Base-by-base conservation (phyloP, 768 basidiomycete genomes). In the Rhizopogon roseolus region DNA sequence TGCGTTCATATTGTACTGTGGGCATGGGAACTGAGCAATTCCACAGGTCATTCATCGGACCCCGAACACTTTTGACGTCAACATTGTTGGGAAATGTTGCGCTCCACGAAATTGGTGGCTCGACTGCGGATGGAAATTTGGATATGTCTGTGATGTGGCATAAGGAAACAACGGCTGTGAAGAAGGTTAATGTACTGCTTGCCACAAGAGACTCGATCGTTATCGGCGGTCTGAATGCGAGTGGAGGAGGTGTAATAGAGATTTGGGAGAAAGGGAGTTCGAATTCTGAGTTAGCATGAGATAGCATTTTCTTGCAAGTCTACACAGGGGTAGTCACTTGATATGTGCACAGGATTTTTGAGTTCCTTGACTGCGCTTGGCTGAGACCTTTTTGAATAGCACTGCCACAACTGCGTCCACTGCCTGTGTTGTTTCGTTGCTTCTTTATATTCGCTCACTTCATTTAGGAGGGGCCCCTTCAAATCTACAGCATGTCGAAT, bases 141-240 rank as follows among this genome's bases (percentile, higher is more conserved):
- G 66, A 68, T 43, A 50, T 84, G 28, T 70, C 74, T 39, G 70
- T 76, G 32, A 60, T 68, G 6, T 86, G 83, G 81, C 71, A 69
- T 49, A 68, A 68, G 19, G 69, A 80, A 42, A 74, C 76, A 41
- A 60, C 64, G 41, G 60, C 65, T 13, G 59, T 81, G 36, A 71
- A 73, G 40, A 93, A 90, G 67, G 85, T 88, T 19, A 92, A 91
- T 60, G 74, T 82, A 0, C 61, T 92, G 28, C 66, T 78, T 36
- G 70, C 70, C 8, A 78, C 76, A 44, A 75, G 76, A 1, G 71
- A 72, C 32, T 73, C 73, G 41, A 64, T 89, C 25, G 65, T 79
- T 3, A 68, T 91, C 9, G 90, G 85, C 17, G 90, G 90, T 3
- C 73, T 91, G 45, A 71, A 68, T 5, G 70, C 70, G 42, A 75